Percentiles rank a stretch among this genome's conserved stretches.
Conservation (phyloP, 1,284 basidiomycete genomes). For the Anthracocystis walkeri region DNA sequence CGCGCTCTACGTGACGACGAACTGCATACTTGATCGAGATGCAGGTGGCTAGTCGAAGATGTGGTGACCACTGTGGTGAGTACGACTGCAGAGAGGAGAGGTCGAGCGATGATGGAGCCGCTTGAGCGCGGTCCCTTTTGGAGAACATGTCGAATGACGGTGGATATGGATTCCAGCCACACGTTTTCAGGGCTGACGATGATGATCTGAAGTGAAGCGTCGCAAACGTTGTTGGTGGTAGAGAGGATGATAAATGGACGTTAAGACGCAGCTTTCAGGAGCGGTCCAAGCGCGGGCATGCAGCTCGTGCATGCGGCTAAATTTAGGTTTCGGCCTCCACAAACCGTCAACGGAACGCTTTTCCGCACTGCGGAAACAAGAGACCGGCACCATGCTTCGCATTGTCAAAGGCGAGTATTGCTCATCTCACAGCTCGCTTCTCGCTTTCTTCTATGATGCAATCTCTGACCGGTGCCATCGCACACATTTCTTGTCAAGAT, state of each 20-base stretch:
- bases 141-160: slow-evolving; percentile 27
- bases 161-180: not conserved
- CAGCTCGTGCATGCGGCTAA: no score
- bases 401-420: no score
- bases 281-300: slow-evolving; percentile 1
- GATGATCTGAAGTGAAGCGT: not conserved
- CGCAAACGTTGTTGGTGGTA: not conserved
- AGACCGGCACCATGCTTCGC: no score
- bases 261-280: not conserved
- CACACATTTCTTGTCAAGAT: no score
- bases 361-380: no score
- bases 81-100: slow-evolving; percentile 57
- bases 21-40: slow-evolving; percentile 63
- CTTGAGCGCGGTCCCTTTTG: slow-evolving; percentile 12
- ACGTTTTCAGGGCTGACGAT: not conserved
- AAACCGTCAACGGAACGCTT: no score
- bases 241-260: not conserved
- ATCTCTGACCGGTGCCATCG: no score
- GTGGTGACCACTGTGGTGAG: slow-evolving; percentile 56
- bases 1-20: slow-evolving; percentile 39
- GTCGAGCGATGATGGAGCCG: slow-evolving; percentile 39
- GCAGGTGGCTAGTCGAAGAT: slow-evolving; percentile 55
- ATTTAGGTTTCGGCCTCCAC: no score
- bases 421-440: no score
- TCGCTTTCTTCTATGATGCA: no score